phyloP scores from a whole-genome alignment of 2,329 filamentous ascomycete genomes.

The Aspergillus sp. region DNA sequence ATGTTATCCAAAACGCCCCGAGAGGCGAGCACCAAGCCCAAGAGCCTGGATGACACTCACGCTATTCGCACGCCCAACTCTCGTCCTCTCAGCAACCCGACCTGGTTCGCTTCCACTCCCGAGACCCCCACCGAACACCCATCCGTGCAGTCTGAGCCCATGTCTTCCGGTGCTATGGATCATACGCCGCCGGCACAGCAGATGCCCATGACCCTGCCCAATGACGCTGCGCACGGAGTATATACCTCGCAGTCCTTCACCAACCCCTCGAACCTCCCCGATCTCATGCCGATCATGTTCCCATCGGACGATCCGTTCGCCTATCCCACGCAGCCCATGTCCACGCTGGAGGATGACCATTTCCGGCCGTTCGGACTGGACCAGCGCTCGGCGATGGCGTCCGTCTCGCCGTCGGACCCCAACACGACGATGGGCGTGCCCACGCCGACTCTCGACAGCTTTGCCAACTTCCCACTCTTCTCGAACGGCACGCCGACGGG shows the following conservation, averaged over 20 bases:
- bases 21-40: conserved; percentile 26
- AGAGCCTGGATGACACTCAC: conserved; percentile 32
- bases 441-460: conserved; percentile 27
- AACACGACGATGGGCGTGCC: conserved; percentile 16
- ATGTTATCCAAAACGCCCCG: conserved; percentile 24
- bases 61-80: conserved; percentile 16
- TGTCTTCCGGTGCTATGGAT: conserved; percentile 16
- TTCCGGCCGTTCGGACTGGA: conserved; percentile 34
- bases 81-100: conserved; percentile 15
- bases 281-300: conserved; percentile 52
- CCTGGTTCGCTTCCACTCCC: conserved; percentile 26
- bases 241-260: conserved; percentile 34
- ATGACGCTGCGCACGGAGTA: conserved; percentile 24
- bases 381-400: conserved; percentile 16
- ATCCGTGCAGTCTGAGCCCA: conserved; percentile 27
- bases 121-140: conserved; percentile 30
- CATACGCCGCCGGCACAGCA: conserved; percentile 12
- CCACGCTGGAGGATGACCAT: conserved; percentile 43
- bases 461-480: conserved; percentile 27
- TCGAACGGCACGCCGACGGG: conserved; percentile 17
- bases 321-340: conserved; percentile 51
- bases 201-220: conserved; percentile 20
- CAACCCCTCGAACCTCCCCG: conserved; percentile 38
- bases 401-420: conserved; percentile 16
- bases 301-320: conserved; percentile 51